Conservation (phyloP, 345 rosid species). For the Boechera stricta region DNA sequence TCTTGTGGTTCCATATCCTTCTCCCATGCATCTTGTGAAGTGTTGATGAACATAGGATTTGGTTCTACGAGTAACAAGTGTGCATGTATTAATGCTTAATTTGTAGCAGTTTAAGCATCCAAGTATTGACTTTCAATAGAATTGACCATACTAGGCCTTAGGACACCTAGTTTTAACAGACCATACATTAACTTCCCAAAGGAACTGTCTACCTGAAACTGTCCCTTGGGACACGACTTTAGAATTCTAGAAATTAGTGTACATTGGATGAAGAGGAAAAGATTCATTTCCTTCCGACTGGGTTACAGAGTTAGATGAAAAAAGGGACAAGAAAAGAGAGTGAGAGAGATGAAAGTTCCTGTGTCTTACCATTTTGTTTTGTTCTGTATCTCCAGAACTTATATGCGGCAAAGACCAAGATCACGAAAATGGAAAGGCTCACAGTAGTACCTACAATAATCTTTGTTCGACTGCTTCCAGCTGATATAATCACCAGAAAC, state of each 20-base stretch:
- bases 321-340: neutral
- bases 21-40: slow-evolving; percentile 23
- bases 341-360: neutral
- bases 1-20: slow-evolving; percentile 26
- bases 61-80: slow-evolving; percentile 23
- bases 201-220: neutral
- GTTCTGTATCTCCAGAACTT: slow-evolving; percentile 22
- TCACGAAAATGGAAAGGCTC: slow-evolving; percentile 25
- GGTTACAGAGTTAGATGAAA: neutral
- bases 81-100: slow-evolving; percentile 7
- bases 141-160: neutral
- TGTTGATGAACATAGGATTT: neutral
- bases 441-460: neutral
- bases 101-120: slow-evolving; percentile 13
- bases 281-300: neutral
- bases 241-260: neutral
- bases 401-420: slow-evolving; percentile 22
- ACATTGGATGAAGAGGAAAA: neutral
- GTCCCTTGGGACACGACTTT: neutral
- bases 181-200: neutral
- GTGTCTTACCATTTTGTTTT: slow-evolving; percentile 28
- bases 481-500: slow-evolving; percentile 23
- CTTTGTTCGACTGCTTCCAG: slow-evolving; percentile 32
- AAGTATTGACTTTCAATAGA: neutral
- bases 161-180: neutral